Base-by-base conservation (phyloP, 2,329 filamentous ascomycete species). In the Penicillium sp. region DNA sequence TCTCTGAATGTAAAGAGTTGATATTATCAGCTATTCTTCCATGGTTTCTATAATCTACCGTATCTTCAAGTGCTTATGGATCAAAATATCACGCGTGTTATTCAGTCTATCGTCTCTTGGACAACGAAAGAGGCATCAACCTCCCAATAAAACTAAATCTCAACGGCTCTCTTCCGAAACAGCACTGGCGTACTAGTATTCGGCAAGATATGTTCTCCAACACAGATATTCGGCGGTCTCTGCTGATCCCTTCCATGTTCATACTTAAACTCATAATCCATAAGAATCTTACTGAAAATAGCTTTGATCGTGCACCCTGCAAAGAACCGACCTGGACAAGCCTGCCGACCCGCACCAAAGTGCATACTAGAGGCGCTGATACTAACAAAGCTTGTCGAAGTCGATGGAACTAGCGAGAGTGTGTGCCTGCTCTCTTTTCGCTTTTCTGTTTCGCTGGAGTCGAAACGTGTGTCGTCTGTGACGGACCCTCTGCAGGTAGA, bases 231-330 rank as follows among this genome's bases (percentile, higher is more conserved):
- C 13, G 47, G 25, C 1, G 69, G 66, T 29, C 65, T 63, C 11
- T 46, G 53, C 26, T 59, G 58, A 26, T n/a, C 45, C 23, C 55
- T 54, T 4, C 54, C 48, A 4, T 61, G 56, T 37, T 63, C 60
- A n/a, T 69, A 67, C 46, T 67, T 67, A 25, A 72, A 63, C 5
- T 72, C 69, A 46, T 72, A 72, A 7, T 71, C 68, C 26, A 65
- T 53, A 11, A 71, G 55, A 25, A 72, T 55, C 13, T 65, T 66
- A 26, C 69, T 69, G 29, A 71, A 42, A 31, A 71, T 62, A 3
- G 65, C 64, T 48, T 72, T 71, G 33, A 67, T 58, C 4, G 62
- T 63, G 39, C 60, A 62, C 21, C 50, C 53, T 1, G 62, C 65
- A n/a, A 69, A 65, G 46, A 67, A 66, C 3, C 69, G 61, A 16